phyloP scores from a whole-genome alignment of 805 yeast genomes.

The Candida odintsovae region DNA sequence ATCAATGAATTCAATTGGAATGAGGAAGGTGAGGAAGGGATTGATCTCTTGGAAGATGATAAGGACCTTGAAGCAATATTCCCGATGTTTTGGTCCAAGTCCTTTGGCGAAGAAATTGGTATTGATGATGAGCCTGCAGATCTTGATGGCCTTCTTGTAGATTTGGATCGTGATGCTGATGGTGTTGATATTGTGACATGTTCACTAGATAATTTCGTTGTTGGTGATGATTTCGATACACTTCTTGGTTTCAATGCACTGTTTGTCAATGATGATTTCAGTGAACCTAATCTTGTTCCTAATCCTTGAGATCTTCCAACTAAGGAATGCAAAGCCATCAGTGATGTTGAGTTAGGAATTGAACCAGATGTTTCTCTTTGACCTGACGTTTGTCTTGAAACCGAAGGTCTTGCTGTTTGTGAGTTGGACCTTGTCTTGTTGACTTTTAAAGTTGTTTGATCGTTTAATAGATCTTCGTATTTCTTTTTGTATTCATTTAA shows the following conservation, averaged over 20 bases:
- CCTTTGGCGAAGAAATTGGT: background rate
- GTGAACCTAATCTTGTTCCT: constrained; percentile 23
- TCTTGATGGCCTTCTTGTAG: background rate
- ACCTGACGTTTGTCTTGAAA: background rate
- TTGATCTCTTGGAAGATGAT: constrained; percentile 4
- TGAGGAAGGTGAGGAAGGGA: constrained; percentile 24
- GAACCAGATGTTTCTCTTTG: background rate
- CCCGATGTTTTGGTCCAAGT: background rate
- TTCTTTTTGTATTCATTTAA: constrained; percentile 14
- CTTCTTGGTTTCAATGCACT: constrained; percentile 7
- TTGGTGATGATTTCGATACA: constrained; percentile 14
- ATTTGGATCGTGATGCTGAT: background rate
- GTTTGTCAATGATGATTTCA: constrained; percentile 19
- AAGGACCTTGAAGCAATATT: background rate
- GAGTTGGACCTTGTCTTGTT: background rate
- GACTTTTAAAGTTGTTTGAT: background rate
- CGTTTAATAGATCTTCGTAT: constrained; percentile 4
- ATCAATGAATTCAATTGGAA: constrained; percentile 18
- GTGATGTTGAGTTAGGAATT: constrained; percentile 18
- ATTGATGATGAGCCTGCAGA: background rate
- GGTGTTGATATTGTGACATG: constrained; percentile 20
- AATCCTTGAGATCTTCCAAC: constrained; percentile 25
- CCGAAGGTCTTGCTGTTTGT: background rate
- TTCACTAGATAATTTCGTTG: constrained; percentile 17
- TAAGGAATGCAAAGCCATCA: constrained; percentile 26